Base-by-base conservation (phyloP, 108 stramenopile species). In the Nannochloropsis salina region DNA sequence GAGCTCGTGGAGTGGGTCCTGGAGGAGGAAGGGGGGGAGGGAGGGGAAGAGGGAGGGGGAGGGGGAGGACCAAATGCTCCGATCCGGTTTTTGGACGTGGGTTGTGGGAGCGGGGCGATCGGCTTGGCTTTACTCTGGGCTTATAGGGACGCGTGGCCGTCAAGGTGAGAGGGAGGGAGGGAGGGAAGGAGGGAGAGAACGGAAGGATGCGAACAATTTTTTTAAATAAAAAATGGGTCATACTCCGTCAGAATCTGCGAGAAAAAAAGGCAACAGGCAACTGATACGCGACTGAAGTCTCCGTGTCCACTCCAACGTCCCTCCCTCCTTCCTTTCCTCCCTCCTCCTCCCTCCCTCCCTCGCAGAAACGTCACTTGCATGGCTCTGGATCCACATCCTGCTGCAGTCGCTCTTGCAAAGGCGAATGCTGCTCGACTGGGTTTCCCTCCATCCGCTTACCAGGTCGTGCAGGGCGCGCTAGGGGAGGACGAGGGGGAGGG, bases 71-170 rank as follows among this genome's bases (percentile, higher is more conserved):
- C 3, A 9, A 18, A 9, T 40, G 5, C 43, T 6, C 40, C 45
- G 9, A 85, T 95, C 5, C 90, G 91, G 2, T 95, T 97, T 42
- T 86, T 97, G 86, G 97, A 97, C 88, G 89, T 96, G 9, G 97
- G 97, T 0, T 94, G 93, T 79, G 97, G 97, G 9, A 97, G 95
- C 15, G 97, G 97, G 20, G 94, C 93, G 6, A 96, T 98, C 89
- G 97, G 97, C 9, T 88, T 97, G 81, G 90, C 96, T 3, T 85
- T 98, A 40, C 93, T 90, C 15, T 90, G 92, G 44, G 82, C 86
- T 43, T 87, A 95, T 42, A 91, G 90, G 20, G 79, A 88, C 41
- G 80, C 89, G n/a, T 15, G 20, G 8, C 61, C 61, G 61, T 15
- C 61, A 74, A 74, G 61, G 61, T 74, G 61, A n/a, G 47, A 51